A percentile compares a stretch with the other conserved stretches of the same genome.
phyloP scores from a whole-genome alignment of 2,329 filamentous ascomycete species.

The Fusarium sp. region DNA sequence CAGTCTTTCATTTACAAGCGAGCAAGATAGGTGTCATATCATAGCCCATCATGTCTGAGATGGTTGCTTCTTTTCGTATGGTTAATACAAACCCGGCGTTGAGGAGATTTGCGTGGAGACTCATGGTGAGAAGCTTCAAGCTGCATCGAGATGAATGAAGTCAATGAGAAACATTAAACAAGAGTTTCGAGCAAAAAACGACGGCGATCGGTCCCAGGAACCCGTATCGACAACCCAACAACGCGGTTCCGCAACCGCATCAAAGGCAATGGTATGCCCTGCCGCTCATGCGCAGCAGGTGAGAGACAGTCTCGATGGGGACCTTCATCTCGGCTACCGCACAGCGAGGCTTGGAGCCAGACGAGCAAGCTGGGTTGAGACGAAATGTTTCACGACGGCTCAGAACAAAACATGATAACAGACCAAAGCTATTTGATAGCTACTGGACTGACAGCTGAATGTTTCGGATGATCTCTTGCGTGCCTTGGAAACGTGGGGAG shows the following conservation, averaged over 20 bases:
- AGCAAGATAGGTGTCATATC: neutral
- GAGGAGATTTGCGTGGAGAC: neutral
- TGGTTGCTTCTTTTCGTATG: conserved; percentile 13
- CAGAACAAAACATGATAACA: neutral
- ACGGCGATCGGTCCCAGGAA: conserved; percentile 11
- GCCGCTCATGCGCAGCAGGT: neutral
- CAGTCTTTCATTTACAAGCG: conserved; percentile 9
- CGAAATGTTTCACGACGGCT: conserved; percentile 9
- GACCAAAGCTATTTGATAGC: conserved; percentile 2
- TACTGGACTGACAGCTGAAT: conserved; percentile 21
- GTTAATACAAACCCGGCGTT: conserved; percentile 5
- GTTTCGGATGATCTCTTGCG: conserved; percentile 28
- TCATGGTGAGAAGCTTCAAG: neutral
- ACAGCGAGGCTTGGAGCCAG: neutral
- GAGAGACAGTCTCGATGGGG: conserved; percentile 4
- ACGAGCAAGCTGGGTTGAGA: neutral
- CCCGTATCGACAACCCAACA: conserved; percentile 15
- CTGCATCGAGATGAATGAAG: neutral
- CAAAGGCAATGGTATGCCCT: conserved; percentile 12
- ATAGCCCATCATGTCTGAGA: conserved; percentile 8
- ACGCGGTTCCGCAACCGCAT: neutral
- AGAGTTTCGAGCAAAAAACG: neutral
- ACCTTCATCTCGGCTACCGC: conserved; percentile 7
- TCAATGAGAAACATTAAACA: neutral
- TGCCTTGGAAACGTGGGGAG: conserved; percentile 21